Conservation (phyloP, 768 basidiomycete genomes). For the Inosperma sp. region DNA sequence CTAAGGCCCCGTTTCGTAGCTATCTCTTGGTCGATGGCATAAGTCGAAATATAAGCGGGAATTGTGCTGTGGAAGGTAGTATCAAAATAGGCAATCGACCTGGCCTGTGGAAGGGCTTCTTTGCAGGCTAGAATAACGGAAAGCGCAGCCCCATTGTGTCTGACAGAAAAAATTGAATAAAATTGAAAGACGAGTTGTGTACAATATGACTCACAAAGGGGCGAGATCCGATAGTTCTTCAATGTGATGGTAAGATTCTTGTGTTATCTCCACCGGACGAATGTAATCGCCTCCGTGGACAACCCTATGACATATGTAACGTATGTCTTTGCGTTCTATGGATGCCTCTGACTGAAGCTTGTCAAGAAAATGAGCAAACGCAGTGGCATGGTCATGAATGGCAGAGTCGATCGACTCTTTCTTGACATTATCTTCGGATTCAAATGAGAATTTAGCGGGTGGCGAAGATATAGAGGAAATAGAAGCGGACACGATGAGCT, state of each 20-base stretch:
- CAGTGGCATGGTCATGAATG: constrained; percentile 56
- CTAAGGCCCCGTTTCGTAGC: constrained; percentile 63
- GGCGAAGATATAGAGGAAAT: constrained; percentile 56
- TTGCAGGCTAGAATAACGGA: constrained; percentile 61
- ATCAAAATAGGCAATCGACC: constrained; percentile 83
- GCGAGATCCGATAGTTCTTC: constrained; percentile 74
- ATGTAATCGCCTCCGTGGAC: constrained; percentile 84
- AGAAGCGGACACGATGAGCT: constrained; percentile 47
- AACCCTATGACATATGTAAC: constrained; percentile 67
- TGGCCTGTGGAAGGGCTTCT: constrained; percentile 56
- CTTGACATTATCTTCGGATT: constrained; percentile 31
- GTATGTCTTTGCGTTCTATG: constrained; percentile 43
- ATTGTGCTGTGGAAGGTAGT: constrained; percentile 80
- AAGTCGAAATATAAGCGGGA: constrained; percentile 70
- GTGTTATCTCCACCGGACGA: constrained; percentile 64
- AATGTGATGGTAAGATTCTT: constrained; percentile 68
- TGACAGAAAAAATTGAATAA: constrained; percentile 20
- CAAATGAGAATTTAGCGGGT: constrained; percentile 47
- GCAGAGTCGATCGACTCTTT: constrained; percentile 33
- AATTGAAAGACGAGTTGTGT: neutral
- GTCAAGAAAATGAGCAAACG: constrained; percentile 57
- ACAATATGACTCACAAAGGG: constrained; percentile 53
- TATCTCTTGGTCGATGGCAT: constrained; percentile 65
- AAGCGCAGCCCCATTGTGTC: constrained; percentile 61
- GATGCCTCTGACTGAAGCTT: constrained; percentile 38